Base-by-base conservation (phyloP, 1,139 yeast genomes). In the Pichiaceae sp. region DNA sequence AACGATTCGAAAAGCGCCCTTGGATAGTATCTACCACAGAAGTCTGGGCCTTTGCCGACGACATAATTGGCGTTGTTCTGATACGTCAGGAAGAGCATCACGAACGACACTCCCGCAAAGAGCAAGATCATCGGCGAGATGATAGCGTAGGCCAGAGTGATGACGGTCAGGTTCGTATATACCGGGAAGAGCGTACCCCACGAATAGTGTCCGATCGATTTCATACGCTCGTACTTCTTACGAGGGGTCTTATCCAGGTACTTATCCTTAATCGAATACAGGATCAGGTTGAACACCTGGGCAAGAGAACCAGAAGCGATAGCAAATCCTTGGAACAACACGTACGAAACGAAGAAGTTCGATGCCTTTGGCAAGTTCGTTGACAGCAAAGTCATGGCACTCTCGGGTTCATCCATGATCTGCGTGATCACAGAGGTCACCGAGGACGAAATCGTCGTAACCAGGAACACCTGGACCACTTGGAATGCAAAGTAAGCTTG, bases 181-280 rank as follows among this genome's bases (percentile, higher is more conserved):
- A 80, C 69, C 12, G 97, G 96, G 71, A 82, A 87, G 3, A 77
- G 67, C 1, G 95, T 85, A 42, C 97, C 97, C 94, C 95, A 89
- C 15, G 73, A 68, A 50, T 78, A 68, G 2, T 74, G 55, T 9
- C 80, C 75, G 44, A 89, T 63, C 3, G 66, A 65, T 42, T 71
- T 68, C 60, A 74, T 83, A 51, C 96, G 72, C 20, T 50, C 61
- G 78, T 79, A 85, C 60, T 80, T 82, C 69, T 85, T 84, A 53
- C 96, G 69, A 23, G 91, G 83, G 2, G 96, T 84, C 33, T 60
- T 63, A 53, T 89, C 96, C 32, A 87, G 64, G n/a, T 83, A 15
- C 12, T 56, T 49, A 8, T 95, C 85, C 45, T 87, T 59, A 17
- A 79, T 62, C 52, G 81, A 78, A 61, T 71, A 84, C 43, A 84